Evolutionary conservation across 2,329 filamentous ascomycete species (phyloP).

Genomic region (Hypoxylon sp.): DNA sequence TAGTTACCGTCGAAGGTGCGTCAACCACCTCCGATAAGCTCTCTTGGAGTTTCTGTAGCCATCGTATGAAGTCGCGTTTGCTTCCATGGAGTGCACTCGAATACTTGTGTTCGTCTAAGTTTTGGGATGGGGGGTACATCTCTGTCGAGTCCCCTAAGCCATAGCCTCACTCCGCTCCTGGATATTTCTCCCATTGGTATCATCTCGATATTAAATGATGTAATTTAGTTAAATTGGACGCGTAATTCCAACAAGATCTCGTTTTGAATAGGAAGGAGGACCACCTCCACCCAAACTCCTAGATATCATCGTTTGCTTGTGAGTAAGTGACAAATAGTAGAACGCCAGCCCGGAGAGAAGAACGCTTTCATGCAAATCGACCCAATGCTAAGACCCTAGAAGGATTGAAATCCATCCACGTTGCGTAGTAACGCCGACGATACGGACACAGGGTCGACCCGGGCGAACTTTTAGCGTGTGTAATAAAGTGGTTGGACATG

Average conservation of each 20-base stretch:
- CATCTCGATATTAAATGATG: slow-evolving; percentile 25
- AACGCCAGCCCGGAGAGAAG: slow-evolving; percentile 32
- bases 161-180: no score
- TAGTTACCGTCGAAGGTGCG: not conserved
- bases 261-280: slow-evolving; percentile 1
- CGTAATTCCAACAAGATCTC: not conserved
- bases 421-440: slow-evolving; percentile 22
- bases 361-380: slow-evolving; percentile 38
- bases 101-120: no score
- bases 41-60: not conserved
- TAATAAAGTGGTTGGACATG: slow-evolving; percentile 7
- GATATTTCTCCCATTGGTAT: slow-evolving; percentile 16
- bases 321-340: slow-evolving; percentile 9
- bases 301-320: slow-evolving; percentile 1
- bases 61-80: not conserved
- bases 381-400: slow-evolving; percentile 31
- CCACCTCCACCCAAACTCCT: slow-evolving; percentile 1
- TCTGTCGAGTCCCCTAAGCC: no score
- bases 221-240: not conserved
- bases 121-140: no score
- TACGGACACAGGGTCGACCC: slow-evolving; percentile 2
- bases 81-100: not conserved
- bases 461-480: slow-evolving; percentile 12
- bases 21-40: not conserved
- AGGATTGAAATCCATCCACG: slow-evolving; percentile 33